Conservation (phyloP, 2,329 filamentous ascomycete species). For the Cryphonectria naterciae region DNA sequence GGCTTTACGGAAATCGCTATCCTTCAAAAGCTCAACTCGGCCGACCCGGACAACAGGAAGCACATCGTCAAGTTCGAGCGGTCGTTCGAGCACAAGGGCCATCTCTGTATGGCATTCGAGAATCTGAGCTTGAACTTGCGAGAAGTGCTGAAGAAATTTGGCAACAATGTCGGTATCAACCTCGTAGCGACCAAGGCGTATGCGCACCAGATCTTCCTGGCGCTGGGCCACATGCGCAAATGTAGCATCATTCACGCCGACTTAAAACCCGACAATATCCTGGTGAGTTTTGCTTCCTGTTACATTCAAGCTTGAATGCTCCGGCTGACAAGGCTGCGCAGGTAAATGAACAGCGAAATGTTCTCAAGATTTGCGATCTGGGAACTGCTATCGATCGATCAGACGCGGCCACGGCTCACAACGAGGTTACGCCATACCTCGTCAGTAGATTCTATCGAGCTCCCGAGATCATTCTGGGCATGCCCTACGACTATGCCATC, state of each 20-base stretch:
- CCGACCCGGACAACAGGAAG: slow-evolving; percentile 87
- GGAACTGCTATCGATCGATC: slow-evolving; percentile 92
- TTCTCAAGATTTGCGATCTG: slow-evolving; percentile 94
- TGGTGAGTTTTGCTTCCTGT: slow-evolving; percentile 56
- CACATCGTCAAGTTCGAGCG: slow-evolving; percentile 88
- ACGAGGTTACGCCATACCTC: slow-evolving; percentile 90
- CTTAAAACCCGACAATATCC: slow-evolving; percentile 95
- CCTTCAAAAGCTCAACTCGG: slow-evolving; percentile 80
- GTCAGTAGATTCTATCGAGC: slow-evolving; percentile 97
- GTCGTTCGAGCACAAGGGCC: slow-evolving; percentile 90
- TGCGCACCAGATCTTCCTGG: slow-evolving; percentile 91
- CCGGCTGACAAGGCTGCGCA: slow-evolving; percentile 40
- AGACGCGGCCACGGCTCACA: slow-evolving; percentile 71
- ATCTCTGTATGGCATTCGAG: slow-evolving; percentile 96
- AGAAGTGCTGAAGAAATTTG: slow-evolving; percentile 94
- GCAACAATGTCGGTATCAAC: slow-evolving; percentile 91
- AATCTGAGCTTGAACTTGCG: slow-evolving; percentile 91
- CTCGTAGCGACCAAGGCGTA: slow-evolving; percentile 85
- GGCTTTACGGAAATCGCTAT: slow-evolving; percentile 95
- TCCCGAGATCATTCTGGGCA: slow-evolving; percentile 95
- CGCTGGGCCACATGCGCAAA: slow-evolving; percentile 83
- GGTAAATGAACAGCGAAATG: slow-evolving; percentile 79
- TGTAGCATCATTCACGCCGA: slow-evolving; percentile 95
- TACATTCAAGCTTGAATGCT: not conserved
- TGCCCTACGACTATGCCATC: slow-evolving; percentile 90